Conservation (phyloP, 176 grass and related monocot genomes). For the sorghum (Sorghum bicolor) region DNA sequence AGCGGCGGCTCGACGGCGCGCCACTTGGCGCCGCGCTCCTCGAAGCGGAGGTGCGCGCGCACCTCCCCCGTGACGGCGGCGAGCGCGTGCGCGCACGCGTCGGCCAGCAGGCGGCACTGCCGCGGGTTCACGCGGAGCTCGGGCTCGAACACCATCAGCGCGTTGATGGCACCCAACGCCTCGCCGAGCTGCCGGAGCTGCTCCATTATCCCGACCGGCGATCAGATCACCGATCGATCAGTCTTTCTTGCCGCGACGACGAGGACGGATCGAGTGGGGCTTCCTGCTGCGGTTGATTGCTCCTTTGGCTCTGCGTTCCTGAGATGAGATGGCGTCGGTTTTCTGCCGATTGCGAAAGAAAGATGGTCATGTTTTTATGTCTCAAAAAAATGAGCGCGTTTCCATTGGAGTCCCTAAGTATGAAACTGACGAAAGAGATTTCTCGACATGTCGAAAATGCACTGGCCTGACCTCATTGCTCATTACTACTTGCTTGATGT, state of each 20-base stretch:
- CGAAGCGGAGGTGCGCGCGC: constrained; percentile 57
- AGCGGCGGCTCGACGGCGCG: constrained; percentile 57
- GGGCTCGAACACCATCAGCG: constrained; percentile 71
- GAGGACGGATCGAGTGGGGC: neutral
- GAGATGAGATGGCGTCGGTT: neutral
- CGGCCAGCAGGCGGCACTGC: constrained; percentile 76
- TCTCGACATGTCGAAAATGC: neutral
- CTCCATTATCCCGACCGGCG: constrained; percentile 59
- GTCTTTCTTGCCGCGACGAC: neutral
- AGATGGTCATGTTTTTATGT: neutral
- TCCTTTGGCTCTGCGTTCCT: neutral
- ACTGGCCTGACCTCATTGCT: neutral
- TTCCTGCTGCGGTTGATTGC: neutral
- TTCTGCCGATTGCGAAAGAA: constrained; percentile 15
- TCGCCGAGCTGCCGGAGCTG: constrained; percentile 79
- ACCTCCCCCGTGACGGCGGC: constrained; percentile 51
- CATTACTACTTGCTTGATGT: neutral
- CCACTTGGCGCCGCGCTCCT: constrained; percentile 85
- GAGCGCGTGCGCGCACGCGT: constrained; percentile 59
- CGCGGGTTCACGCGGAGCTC: constrained; percentile 76
- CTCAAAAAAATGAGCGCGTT: neutral
- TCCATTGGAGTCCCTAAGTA: neutral
- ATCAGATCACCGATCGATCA: neutral
- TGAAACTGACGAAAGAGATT: neutral
- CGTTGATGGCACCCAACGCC: constrained; percentile 59